Evolutionary conservation across 192 early-diverging fungal species (phyloP).

Genomic region (Backusella sp.): DNA sequence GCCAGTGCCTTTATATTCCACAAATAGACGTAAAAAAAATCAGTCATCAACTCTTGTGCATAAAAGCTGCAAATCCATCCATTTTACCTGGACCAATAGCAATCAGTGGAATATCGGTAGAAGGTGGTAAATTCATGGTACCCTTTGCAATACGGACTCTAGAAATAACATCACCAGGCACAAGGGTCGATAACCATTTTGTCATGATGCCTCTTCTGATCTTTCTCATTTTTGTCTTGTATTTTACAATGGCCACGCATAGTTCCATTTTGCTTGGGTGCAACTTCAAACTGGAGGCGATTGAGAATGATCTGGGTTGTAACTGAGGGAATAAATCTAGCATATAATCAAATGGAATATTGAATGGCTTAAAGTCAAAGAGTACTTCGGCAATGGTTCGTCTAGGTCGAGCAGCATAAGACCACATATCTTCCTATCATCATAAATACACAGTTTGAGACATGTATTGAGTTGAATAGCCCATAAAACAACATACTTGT

Average conservation of each 20-base stretch:
- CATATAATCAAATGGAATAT: conserved; percentile 73
- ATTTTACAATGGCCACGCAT: conserved; percentile 83
- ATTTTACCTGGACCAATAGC: conserved; percentile 77
- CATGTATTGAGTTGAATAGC: neutral
- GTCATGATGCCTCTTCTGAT: conserved; percentile 83
- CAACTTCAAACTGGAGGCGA: conserved; percentile 62
- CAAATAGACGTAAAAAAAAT: neutral
- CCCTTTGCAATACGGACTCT: conserved; percentile 58
- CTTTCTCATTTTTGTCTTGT: conserved; percentile 74
- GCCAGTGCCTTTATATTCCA: conserved; percentile 64
- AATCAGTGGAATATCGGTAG: conserved; percentile 57
- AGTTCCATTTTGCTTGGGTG: conserved; percentile 63
- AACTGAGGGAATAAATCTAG: conserved; percentile 84
- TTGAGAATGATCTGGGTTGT: conserved; percentile 82
- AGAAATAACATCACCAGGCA: conserved; percentile 39
- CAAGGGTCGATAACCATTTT: conserved; percentile 60
- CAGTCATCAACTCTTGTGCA: neutral
- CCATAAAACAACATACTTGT: conserved; percentile 42
- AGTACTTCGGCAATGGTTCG: conserved; percentile 86
- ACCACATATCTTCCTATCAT: conserved; percentile 81
- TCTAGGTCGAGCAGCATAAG: conserved; percentile 79
- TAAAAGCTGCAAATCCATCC: neutral
- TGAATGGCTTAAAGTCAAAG: conserved; percentile 76
- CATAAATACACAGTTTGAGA: neutral
- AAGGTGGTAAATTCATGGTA: conserved; percentile 64